Evolutionary conservation across 305 asterid species (phyloP), one percentile per base, ranked within the genome.

Genomic region (Petunia hybrid): DNA sequence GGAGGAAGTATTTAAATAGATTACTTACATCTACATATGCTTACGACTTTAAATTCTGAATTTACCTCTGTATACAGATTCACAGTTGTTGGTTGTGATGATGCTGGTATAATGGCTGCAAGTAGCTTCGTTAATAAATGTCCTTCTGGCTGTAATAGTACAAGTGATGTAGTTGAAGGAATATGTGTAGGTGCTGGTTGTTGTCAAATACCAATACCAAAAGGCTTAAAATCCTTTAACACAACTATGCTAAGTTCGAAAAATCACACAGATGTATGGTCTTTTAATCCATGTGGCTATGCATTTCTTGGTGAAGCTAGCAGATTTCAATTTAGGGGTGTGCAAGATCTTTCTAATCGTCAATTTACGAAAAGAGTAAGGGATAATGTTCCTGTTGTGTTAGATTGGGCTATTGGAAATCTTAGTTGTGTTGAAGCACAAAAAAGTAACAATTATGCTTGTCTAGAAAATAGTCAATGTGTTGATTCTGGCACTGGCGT

Each of bases 291-390:
- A 0, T 91, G 97, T 38, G 89, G 93, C 0, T 90, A 89, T 78
- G 91, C 95, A 5, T 93, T 92, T 61, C 83, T 93, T 0, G 95
- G 88, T 38, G 96, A 0, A 85, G 96, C 61, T 88, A 91, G 77
- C 87, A 83, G 22, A 82, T 85, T 14, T 16, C 77, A 42, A 35
- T 88, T 4, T 88, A 84, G 1, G 80, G 69, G 89, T 35, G 71
- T 71, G 9, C 46, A 61, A 0, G 89, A 86, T 69, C 68, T 86
- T 7, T 8, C 55, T 2, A 87, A 88, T 77, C 80, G 16, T 2
- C 64, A 48, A 8, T 86, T 84, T 22, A 9, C 3, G 40, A 16
- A 82, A 6, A 55, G 82, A 62, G 80, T 84, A 2, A 0, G 5
- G 63, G 71, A 65, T 45, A 59, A 16, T 45, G 85, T 88, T 62